Evolutionary conservation across 495 filamentous ascomycete genomes (phyloP).

Genomic region (Hypoxylon crocopeplum): DNA sequence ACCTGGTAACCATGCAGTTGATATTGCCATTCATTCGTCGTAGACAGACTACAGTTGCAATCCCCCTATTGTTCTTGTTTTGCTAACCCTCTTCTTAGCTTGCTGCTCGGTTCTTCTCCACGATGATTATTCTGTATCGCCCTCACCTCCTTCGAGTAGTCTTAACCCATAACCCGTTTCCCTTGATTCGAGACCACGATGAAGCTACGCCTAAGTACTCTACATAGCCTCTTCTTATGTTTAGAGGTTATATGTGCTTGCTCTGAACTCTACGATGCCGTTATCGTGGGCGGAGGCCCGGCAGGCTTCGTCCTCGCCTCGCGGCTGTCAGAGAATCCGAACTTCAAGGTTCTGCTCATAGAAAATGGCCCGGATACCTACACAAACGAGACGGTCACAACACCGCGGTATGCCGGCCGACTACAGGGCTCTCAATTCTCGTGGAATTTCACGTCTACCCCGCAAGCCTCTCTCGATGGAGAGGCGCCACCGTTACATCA

Average conservation of each 20-base stretch:
- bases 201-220: neutral
- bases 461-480: slow-evolving; percentile 53
- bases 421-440: slow-evolving; percentile 20
- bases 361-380: slow-evolving; percentile 49
- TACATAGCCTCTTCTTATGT: neutral
- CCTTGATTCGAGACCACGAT: neutral
- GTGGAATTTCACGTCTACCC: slow-evolving; percentile 34
- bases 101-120: too few species aligned
- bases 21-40: too few species aligned
- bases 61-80: too few species aligned
- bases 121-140: neutral
- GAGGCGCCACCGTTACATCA: slow-evolving; percentile 51
- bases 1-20: too few species aligned
- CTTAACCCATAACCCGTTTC: neutral
- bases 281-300: slow-evolving; percentile 50
- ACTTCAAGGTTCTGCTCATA: slow-evolving; percentile 50
- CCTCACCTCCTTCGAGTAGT: neutral
- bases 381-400: slow-evolving; percentile 14
- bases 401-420: slow-evolving; percentile 42
- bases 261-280: slow-evolving; percentile 15
- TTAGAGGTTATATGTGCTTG: neutral
- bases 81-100: neutral
- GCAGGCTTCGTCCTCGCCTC: slow-evolving; percentile 57
- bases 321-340: slow-evolving; percentile 54
- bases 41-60: too few species aligned